phyloP scores from a whole-genome alignment of 441 rosid species.

The Codiaeum variegatum region DNA sequence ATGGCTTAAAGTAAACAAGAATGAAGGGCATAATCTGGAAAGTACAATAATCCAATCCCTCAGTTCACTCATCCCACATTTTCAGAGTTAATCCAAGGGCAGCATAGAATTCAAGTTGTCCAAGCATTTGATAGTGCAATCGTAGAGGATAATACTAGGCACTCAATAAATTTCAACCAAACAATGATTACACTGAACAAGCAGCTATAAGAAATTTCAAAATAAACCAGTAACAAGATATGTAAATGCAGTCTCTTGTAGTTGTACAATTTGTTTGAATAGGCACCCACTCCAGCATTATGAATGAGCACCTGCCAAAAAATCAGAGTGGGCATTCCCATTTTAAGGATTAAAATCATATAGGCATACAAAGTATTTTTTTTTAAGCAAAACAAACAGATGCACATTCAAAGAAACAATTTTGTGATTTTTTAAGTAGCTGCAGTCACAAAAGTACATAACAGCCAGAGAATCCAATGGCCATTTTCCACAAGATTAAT shows the following conservation, averaged over 20 bases:
- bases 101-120: background rate
- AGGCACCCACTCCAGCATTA: conserved; percentile 12
- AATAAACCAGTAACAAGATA: background rate
- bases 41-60: too few relatives aligned
- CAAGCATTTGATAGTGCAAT: background rate
- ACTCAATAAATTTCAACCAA: background rate
- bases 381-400: background rate
- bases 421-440: background rate
- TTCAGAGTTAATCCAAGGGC: too few relatives aligned
- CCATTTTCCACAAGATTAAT: background rate
- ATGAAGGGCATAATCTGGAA: too few relatives aligned
- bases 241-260: conserved; percentile 11
- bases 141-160: background rate
- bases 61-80: too few relatives aligned
- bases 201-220: background rate
- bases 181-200: background rate
- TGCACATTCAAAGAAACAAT: background rate
- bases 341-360: background rate
- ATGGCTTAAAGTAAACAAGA: too few relatives aligned
- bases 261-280: conserved; percentile 10
- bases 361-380: background rate
- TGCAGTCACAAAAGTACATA: background rate
- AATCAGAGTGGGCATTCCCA: background rate
- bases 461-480: background rate
- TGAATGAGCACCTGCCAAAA: conserved; percentile 24